Evolutionary conservation across 2,329 filamentous ascomycete genomes (phyloP).

Genomic region (Beauveria caledonica): DNA sequence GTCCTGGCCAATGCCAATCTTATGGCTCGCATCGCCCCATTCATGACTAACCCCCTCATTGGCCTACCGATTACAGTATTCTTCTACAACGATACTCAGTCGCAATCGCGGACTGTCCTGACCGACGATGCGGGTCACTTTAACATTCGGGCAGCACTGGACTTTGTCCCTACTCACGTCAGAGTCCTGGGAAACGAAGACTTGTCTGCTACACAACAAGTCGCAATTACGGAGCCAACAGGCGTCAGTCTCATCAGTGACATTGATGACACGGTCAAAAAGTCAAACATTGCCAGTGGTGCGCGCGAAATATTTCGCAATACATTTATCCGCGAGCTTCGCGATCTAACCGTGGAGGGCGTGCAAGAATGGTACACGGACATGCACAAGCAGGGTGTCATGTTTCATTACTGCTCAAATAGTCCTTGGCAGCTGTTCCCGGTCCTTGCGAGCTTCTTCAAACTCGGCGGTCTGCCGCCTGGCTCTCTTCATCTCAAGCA

Average conservation of each 20-base stretch:
- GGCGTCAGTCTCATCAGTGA: conserved; percentile 94
- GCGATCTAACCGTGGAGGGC: conserved; percentile 74
- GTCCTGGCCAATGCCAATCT: conserved; percentile 75
- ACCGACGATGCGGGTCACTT: conserved; percentile 93
- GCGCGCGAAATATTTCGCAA: conserved; percentile 94
- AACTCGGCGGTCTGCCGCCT: conserved; percentile 66
- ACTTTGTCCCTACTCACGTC: conserved; percentile 86
- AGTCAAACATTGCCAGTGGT: conserved; percentile 80
- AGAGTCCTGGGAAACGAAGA: conserved; percentile 79
- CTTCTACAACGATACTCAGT: conserved; percentile 82
- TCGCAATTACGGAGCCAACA: conserved; percentile 65
- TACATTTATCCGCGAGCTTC: conserved; percentile 81
- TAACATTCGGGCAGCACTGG: conserved; percentile 65
- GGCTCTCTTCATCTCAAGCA: conserved; percentile 95
- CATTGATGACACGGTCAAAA: conserved; percentile 95
- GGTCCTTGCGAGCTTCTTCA: conserved; percentile 78
- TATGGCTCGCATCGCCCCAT: conserved; percentile 80
- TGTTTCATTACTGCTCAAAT: conserved; percentile 97
- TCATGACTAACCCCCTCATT: conserved; percentile 75
- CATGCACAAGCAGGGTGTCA: conserved; percentile 72
- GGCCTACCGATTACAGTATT: conserved; percentile 80
- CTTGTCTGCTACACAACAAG: conserved; percentile 70
- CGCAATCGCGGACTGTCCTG: conserved; percentile 73
- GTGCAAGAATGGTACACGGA: conserved; percentile 83
- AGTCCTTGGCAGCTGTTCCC: conserved; percentile 97